Evolutionary conservation across 1,284 basidiomycete genomes (phyloP), one percentile per base, ranked within the genome.

Genomic region (Veloporphyrellus conicus): DNA sequence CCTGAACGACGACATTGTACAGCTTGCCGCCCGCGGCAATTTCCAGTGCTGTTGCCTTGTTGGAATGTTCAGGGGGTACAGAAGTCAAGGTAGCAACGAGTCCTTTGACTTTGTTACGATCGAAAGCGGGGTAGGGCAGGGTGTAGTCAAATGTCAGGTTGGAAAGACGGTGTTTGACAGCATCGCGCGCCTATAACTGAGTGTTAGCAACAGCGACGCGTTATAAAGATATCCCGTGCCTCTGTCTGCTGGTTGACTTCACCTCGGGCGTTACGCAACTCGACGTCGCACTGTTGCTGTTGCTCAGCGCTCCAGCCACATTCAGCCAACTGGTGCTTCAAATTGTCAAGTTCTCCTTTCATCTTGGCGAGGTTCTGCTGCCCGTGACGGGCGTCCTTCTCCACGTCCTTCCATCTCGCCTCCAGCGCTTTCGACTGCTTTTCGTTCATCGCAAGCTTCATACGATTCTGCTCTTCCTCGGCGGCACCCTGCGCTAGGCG

Each of bases 1-100:
- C 87, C 58, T 95, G 84, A 18, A 98, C 91, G 18, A 98, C 89
- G 33, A 95, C 88, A 54, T 98, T 94, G 72, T 91, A 97, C n/a
- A 99, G 75, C 54, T 88, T 87, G 1, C 82, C 86, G 2, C 94
- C 93, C 0, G 94, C 94, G 25, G 90, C 86, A 53, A 98, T 87
- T 68, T 99, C 96, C 20, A 99, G 79, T 1, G 95, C 96, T 0
- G 91, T 93, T 2, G 92, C 82, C 53, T 87, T 89, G 58, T 84
- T 73, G 60, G 82, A 84, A 62, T 93, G 82, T 42, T 77, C 71
- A 22, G 79, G 69, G 31, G 84, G 77, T 2, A 99, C 79, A 0
- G 80, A 75, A 54, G 97, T 82, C 18, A 98, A 78, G 18, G 83
- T 84, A 0, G 88, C 93, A n/a, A 94, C 86, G n/a, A 90, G 77